Conservation (phyloP, 345 rosid species). For the Aethionema arabicum region DNA sequence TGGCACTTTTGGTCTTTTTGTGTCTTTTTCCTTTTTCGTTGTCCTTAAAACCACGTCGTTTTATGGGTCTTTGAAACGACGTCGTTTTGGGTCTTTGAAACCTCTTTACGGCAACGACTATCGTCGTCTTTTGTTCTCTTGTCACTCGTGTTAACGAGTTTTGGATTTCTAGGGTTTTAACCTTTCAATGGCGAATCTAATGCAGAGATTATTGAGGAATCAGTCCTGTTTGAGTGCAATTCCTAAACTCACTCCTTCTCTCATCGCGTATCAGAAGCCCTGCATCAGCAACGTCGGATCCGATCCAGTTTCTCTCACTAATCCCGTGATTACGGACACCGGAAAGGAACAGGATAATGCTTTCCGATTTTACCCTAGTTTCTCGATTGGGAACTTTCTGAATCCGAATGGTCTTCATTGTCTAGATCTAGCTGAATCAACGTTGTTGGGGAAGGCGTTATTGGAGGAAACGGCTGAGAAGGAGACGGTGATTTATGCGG, state of each 20-base stretch:
- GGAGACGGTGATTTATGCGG: slow-evolving; percentile 49
- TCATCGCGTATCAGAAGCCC: slow-evolving; percentile 20
- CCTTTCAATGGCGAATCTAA: slow-evolving; percentile 40
- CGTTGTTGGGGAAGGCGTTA: slow-evolving; percentile 11
- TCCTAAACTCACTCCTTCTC: slow-evolving; percentile 26
- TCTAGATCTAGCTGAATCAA: slow-evolving; percentile 27
- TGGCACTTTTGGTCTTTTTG: too few relatives aligned
- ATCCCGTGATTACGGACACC: slow-evolving; percentile 6
- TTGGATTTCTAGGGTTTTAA: slow-evolving; percentile 10
- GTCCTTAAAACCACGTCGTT: background rate
- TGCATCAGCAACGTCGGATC: slow-evolving; percentile 15
- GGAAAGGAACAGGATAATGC: slow-evolving; percentile 16
- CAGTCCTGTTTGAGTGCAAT: slow-evolving; percentile 33
- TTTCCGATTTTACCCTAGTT: slow-evolving; percentile 42
- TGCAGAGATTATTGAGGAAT: slow-evolving; percentile 35
- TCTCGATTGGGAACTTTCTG: slow-evolving; percentile 40
- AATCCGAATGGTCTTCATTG: slow-evolving; percentile 17
- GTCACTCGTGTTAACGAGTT: background rate
- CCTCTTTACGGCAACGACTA: background rate
- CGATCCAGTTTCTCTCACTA: slow-evolving; percentile 27
- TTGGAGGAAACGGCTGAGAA: slow-evolving; percentile 24
- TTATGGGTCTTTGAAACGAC: background rate
- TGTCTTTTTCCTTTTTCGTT: too few relatives aligned
- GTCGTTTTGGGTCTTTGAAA: background rate
- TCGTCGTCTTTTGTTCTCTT: slow-evolving; percentile 18